Percentiles rank a stretch among this genome's conserved stretches.
These are phyloP conservation scores for Crucibulum laeve DNA, from an alignment of 768 basidiomycete species.

Conservation along the genomic window DNA sequence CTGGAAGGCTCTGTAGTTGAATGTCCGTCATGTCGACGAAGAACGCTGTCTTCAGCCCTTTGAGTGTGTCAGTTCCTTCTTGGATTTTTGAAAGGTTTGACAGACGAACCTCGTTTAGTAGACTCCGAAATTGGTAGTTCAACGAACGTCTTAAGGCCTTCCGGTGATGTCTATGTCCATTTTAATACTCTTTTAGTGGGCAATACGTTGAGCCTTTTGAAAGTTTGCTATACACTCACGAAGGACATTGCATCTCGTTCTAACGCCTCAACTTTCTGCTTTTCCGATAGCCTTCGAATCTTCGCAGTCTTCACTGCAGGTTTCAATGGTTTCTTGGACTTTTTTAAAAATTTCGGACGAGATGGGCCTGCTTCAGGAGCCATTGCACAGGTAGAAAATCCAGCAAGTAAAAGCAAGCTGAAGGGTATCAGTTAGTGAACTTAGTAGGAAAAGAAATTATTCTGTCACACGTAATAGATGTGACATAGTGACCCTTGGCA, in stretches of 20 bases:
- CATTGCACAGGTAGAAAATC: too few relatives aligned
- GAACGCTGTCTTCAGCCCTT: constrained; percentile 83
- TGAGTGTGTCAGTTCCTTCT: not conserved
- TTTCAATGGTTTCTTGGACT: constrained; percentile 16
- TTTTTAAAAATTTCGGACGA: constrained; percentile 3
- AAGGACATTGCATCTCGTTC: constrained; percentile 45
- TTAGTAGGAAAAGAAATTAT: too few relatives aligned
- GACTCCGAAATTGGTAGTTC: constrained; percentile 75
- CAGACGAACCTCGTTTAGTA: constrained; percentile 62
- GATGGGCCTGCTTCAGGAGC: constrained; percentile 13
- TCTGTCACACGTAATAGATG: too few relatives aligned
- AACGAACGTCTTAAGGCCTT: constrained; percentile 53
- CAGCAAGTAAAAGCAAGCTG: too few relatives aligned
- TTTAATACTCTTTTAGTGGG: constrained; percentile 9
- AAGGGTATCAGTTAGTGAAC: not conserved
- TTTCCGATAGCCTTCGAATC: constrained; percentile 39
- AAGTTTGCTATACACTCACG: constrained; percentile 26
- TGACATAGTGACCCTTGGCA: too few relatives aligned
- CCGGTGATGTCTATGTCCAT: constrained; percentile 40
- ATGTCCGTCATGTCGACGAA: constrained; percentile 90
- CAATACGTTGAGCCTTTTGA: not conserved
- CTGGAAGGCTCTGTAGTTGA: constrained; percentile 86
- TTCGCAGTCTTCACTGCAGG: constrained; percentile 19
- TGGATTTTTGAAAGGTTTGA: not conserved
- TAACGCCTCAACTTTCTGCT: constrained; percentile 45